Evolutionary conservation across 208 protist species (phyloP).

Genomic region (Blechomonas ayalai): DNA sequence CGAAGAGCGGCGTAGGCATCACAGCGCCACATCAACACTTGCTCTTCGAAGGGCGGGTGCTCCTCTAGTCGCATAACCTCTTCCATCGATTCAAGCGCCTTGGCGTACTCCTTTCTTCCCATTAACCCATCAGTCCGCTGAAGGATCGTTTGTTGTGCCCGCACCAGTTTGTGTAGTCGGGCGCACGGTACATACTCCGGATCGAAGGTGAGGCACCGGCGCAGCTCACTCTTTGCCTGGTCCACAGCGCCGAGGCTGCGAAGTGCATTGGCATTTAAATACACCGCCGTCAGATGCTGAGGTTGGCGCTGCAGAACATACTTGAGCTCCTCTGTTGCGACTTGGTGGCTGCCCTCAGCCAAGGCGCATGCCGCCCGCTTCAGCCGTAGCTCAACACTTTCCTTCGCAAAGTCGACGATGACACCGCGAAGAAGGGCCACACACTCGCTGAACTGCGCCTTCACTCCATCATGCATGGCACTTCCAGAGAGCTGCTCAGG

Average conservation of each 20-base stretch:
- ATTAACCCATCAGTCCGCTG: slow-evolving; percentile 20
- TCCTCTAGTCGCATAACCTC: slow-evolving; percentile 34
- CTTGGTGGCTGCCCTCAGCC: slow-evolving; percentile 32
- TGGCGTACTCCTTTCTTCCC: slow-evolving; percentile 39
- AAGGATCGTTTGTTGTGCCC: slow-evolving; percentile 48
- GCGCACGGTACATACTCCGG: slow-evolving; percentile 79
- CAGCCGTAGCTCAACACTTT: slow-evolving; percentile 76
- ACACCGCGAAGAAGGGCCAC: slow-evolving; percentile 39
- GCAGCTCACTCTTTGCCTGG: slow-evolving; percentile 53
- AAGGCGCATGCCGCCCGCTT: slow-evolving; percentile 77
- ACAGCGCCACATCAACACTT: slow-evolving; percentile 73
- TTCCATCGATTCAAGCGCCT: slow-evolving; percentile 32
- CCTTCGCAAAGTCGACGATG: slow-evolving; percentile 55
- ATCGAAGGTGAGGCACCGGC: slow-evolving; percentile 75
- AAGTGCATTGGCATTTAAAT: slow-evolving; percentile 63
- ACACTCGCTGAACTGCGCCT: slow-evolving; percentile 29
- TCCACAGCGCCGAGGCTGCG: slow-evolving; percentile 66
- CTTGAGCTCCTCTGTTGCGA: slow-evolving; percentile 64
- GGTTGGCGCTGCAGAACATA: slow-evolving; percentile 54
- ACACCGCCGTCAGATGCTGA: slow-evolving; percentile 65
- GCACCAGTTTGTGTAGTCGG: slow-evolving; percentile 47
- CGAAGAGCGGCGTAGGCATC: slow-evolving; percentile 55
- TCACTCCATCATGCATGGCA: neutral
- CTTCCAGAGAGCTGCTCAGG: slow-evolving; percentile 5
- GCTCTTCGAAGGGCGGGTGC: slow-evolving; percentile 49